Conservation (phyloP, 306 rosid genomes). For the Pachyrhizus erosus region DNA sequence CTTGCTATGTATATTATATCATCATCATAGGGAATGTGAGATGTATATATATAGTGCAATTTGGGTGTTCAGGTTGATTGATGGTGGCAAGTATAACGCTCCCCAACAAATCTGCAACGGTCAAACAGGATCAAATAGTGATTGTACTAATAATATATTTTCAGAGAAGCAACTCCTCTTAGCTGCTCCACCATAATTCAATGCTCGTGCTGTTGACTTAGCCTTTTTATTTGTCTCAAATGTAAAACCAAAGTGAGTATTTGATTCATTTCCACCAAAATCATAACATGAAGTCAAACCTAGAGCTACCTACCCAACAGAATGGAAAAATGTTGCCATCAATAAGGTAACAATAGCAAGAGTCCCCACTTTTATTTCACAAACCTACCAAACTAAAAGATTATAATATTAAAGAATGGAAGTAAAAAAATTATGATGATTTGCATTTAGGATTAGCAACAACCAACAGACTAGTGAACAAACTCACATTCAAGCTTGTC, state of each 20-base stretch:
- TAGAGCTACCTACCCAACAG: conserved; percentile 68
- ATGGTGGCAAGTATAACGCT: conserved; percentile 74
- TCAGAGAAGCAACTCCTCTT: conserved; percentile 37
- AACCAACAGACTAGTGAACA: conserved; percentile 31
- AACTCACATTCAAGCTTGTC: conserved; percentile 7
- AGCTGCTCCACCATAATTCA: conserved; percentile 54
- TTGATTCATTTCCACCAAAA: conserved; percentile 52
- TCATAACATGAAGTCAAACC: conserved; percentile 49
- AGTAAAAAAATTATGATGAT: not conserved
- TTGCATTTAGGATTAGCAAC: not conserved
- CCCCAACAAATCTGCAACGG: conserved; percentile 61
- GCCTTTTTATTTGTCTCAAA: not conserved
- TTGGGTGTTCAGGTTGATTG: conserved; percentile 49
- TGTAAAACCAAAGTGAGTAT: conserved; percentile 9
- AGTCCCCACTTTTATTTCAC: conserved; percentile 18
- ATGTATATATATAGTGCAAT: conserved; percentile 15
- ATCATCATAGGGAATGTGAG: not conserved
- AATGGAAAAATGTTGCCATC: conserved; percentile 43
- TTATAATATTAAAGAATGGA: not conserved
- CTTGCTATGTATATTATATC: not conserved
- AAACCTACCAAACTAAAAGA: not conserved
- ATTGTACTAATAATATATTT: not conserved
- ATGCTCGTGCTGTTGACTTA: conserved; percentile 43
- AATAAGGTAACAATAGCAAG: not conserved
- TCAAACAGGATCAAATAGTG: conserved; percentile 25